Conservation (phyloP, 768 basidiomycete species). For the Amanita polypyramis region DNA sequence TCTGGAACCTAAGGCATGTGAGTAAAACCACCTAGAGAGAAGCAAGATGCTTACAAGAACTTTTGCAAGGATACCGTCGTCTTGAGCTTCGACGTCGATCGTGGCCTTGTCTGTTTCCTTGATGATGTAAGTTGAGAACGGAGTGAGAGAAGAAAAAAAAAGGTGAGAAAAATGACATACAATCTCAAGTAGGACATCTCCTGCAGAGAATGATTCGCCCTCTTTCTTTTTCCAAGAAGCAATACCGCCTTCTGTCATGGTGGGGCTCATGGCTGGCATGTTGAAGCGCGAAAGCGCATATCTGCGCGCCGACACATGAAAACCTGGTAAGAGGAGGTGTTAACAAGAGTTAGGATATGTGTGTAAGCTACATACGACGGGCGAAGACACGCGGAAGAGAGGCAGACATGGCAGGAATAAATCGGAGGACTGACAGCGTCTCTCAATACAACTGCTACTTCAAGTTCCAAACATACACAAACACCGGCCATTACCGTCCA, state of each 20-base stretch:
- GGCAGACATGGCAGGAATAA: constrained; percentile 42
- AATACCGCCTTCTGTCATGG: constrained; percentile 99
- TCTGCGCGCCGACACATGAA: constrained; percentile 74
- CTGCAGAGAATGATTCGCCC: constrained; percentile 79
- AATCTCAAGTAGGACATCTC: constrained; percentile 95
- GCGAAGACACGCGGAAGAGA: constrained; percentile 54
- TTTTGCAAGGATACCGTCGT: constrained; percentile 94
- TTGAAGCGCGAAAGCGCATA: constrained; percentile 79
- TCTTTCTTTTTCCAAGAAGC: constrained; percentile 96
- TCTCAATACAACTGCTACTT: constrained; percentile 15
- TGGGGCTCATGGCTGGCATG: constrained; percentile 99
- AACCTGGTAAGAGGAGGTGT: constrained; percentile 34
- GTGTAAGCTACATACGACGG: constrained; percentile 40
- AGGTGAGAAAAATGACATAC: constrained; percentile 26
- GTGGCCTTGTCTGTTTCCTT: constrained; percentile 99
- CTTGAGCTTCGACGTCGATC: constrained; percentile 98
- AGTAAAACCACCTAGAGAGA: neutral
- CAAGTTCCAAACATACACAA: constrained; percentile 24
- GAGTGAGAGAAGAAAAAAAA: neutral
- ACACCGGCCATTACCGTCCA: constrained; percentile 13
- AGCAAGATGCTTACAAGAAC: constrained; percentile 62
- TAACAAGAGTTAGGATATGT: neutral
- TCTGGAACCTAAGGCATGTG: constrained; percentile 49
- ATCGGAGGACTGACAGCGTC: constrained; percentile 13
- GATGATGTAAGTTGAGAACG: neutral